These are phyloP conservation scores for Pinus taeda DNA, from an alignment of 75 land plant genomes.

Conservation along the genomic window DNA sequence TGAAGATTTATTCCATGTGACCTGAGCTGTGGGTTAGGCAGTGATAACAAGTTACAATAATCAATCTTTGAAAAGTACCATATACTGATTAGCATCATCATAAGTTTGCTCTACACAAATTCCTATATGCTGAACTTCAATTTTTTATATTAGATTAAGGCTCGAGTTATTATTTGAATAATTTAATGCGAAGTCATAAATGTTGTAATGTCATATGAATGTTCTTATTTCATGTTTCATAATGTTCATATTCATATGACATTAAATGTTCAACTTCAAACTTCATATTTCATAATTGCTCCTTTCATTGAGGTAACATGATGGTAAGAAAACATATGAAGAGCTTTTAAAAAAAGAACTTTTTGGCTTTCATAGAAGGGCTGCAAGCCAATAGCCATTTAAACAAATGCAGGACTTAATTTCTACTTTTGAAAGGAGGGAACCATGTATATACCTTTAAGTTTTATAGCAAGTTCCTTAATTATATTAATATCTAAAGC, in stretches of 20 bases:
- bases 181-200: background rate
- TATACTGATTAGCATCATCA: background rate
- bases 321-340: background rate
- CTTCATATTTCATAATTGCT: conserved; percentile 4
- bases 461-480: background rate
- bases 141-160: background rate
- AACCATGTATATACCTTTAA: background rate
- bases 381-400: background rate
- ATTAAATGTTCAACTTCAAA: too few relatives aligned
- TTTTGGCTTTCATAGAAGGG: background rate
- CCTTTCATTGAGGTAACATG: background rate
- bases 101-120: background rate
- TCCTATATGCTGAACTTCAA: background rate
- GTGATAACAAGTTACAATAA: too few relatives aligned
- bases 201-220: background rate
- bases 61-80: background rate
- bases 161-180: background rate
- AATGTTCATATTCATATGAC: too few relatives aligned
- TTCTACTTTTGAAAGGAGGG: background rate
- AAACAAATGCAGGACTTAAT: background rate
- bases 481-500: background rate
- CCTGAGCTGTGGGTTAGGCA: too few relatives aligned
- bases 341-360: background rate
- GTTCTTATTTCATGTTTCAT: background rate
- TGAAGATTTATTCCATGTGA: too few relatives aligned